Evolutionary conservation across 768 basidiomycete species (phyloP).

Genomic region (Lactarius sanguifluus): DNA sequence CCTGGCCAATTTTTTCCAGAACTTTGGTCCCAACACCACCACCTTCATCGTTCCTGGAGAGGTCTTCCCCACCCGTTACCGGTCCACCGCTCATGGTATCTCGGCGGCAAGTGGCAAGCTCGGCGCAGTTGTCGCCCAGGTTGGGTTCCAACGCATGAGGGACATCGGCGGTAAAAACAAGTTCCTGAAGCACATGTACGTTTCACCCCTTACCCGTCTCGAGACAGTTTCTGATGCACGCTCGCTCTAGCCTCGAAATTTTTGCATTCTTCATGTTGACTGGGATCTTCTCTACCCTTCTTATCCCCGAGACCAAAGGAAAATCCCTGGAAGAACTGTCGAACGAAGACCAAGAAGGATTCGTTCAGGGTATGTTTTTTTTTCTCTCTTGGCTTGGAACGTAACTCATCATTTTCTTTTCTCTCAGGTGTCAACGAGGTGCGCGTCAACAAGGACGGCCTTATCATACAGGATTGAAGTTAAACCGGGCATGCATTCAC

Average conservation of each 20-base stretch:
- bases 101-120: constrained; percentile 81
- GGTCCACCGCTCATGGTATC: constrained; percentile 83
- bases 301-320: constrained; percentile 77
- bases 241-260: constrained; percentile 57
- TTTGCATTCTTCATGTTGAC: constrained; percentile 88
- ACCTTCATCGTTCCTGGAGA: constrained; percentile 84
- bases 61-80: constrained; percentile 84
- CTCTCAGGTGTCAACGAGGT: constrained; percentile 12
- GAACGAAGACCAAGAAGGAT: constrained; percentile 64
- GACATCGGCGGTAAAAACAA: constrained; percentile 64
- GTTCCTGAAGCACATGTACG: constrained; percentile 71
- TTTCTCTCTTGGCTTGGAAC: neutral
- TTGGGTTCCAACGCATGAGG: constrained; percentile 67
- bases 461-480: constrained; percentile 2
- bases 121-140: constrained; percentile 79
- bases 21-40: constrained; percentile 80
- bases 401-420: neutral
- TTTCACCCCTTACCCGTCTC: constrained; percentile 14
- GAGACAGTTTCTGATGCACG: constrained; percentile 9
- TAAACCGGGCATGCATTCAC: neutral
- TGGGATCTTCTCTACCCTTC: constrained; percentile 76
- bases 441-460: constrained; percentile 19
- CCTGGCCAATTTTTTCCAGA: constrained; percentile 88
- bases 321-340: constrained; percentile 69
- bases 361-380: constrained; percentile 41